Conservation (phyloP, 257 asterid species). For the Lantana camara region DNA sequence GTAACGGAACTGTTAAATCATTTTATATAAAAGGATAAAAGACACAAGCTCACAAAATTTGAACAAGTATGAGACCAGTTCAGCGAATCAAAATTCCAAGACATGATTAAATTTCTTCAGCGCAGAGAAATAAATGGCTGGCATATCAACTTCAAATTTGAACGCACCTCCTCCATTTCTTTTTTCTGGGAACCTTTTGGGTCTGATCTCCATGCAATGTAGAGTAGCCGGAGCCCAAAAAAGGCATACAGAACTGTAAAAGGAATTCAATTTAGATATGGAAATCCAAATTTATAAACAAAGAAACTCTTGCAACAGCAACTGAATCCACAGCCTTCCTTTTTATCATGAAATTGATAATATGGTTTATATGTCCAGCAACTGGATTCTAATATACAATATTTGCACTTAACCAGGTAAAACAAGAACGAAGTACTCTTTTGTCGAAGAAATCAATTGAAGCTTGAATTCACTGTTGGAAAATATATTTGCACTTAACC, state of each 20-base stretch:
- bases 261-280: slow-evolving; percentile 23
- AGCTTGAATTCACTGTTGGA: neutral
- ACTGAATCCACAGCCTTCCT: too few species aligned
- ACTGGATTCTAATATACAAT: neutral
- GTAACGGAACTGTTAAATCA: neutral
- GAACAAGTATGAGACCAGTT: neutral
- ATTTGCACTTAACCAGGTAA: neutral
- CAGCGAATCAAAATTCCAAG: slow-evolving; percentile 7
- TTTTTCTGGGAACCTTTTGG: slow-evolving; percentile 88
- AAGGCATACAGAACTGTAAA: slow-evolving; percentile 89
- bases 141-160: slow-evolving; percentile 14
- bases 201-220: slow-evolving; percentile 93
- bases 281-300: slow-evolving; percentile 5
- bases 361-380: too few species aligned
- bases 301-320: slow-evolving; percentile 16
- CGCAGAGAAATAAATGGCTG: neutral
- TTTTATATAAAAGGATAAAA: neutral
- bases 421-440: neutral
- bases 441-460: neutral
- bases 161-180: slow-evolving; percentile 90
- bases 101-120: slow-evolving; percentile 8
- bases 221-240: slow-evolving; percentile 90
- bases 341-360: too few species aligned
- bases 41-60: neutral
- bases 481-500: neutral